Percentiles rank a stretch among this genome's conserved stretches.
These are phyloP conservation scores for Rosa chinensis DNA, from an alignment of 306 rosid species.

Conservation along the genomic window DNA sequence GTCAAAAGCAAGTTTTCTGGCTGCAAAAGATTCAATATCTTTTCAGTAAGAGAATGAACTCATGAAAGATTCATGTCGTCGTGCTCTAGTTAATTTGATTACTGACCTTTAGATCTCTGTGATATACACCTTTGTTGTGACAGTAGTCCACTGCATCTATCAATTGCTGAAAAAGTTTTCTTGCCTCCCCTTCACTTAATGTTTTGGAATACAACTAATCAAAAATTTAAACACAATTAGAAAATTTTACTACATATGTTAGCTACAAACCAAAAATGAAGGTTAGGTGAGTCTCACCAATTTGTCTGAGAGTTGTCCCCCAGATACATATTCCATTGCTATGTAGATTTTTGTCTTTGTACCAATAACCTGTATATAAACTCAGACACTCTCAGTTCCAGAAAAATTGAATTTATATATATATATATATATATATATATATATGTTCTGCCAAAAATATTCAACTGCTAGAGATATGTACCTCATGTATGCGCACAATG, in stretches of 20 bases:
- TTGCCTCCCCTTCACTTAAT: constrained; percentile 61
- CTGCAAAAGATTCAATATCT: constrained; percentile 32
- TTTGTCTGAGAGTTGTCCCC: constrained; percentile 73
- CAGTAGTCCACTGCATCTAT: constrained; percentile 74
- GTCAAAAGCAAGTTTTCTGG: constrained; percentile 78
- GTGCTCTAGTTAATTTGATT: background rate
- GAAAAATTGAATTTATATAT: background rate
- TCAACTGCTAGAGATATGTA: constrained; percentile 3
- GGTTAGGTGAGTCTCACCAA: constrained; percentile 48
- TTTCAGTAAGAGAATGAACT: background rate
- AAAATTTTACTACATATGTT: background rate
- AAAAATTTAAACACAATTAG: constrained; percentile 20
- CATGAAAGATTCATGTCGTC: background rate
- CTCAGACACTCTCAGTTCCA: background rate
- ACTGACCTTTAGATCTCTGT: constrained; percentile 78
- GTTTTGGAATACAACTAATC: constrained; percentile 43
- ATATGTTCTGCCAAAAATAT: background rate
- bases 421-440: background rate
- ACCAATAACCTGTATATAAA: constrained; percentile 54
- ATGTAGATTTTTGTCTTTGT: constrained; percentile 76
- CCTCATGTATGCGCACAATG: constrained; percentile 78
- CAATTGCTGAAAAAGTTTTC: constrained; percentile 78
- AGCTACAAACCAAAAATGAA: background rate
- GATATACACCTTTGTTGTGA: constrained; percentile 72
- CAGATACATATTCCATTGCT: constrained; percentile 71